Conservation (phyloP, 2,329 filamentous ascomycete genomes). For the Pezicula rhizophila region DNA sequence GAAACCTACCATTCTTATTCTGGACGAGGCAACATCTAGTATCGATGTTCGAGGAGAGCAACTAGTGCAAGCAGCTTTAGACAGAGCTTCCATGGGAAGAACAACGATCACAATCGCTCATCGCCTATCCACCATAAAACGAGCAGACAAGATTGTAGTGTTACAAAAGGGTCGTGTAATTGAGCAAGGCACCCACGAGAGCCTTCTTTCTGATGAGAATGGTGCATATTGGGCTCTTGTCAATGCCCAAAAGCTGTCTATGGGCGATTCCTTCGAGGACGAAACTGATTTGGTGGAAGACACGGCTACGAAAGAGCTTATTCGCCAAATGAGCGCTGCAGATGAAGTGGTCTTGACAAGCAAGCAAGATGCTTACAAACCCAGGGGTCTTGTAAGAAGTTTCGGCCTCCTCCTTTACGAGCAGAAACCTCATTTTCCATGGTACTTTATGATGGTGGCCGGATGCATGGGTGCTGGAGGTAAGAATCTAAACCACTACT, state of each 20-base stretch:
- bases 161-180: constrained; percentile 67
- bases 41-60: constrained; percentile 85
- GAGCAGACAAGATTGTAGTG: constrained; percentile 79
- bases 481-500: constrained; percentile 14
- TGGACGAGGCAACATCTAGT: constrained; percentile 57
- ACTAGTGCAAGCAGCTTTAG: constrained; percentile 80
- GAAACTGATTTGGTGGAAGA: constrained; percentile 19
- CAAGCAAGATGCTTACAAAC: constrained; percentile 24
- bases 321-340: constrained; percentile 12
- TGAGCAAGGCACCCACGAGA: constrained; percentile 69
- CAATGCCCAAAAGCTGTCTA: constrained; percentile 36
- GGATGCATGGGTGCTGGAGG: constrained; percentile 27
- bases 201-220: constrained; percentile 57
- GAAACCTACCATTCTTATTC: constrained; percentile 49
- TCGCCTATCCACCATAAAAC: constrained; percentile 83
- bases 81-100: constrained; percentile 71
- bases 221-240: constrained; percentile 44
- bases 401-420: constrained; percentile 53
- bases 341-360: constrained; percentile 13
- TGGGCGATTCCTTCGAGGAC: constrained; percentile 22
- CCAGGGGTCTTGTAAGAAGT: constrained; percentile 40
- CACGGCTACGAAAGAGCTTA: constrained; percentile 9
- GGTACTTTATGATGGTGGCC: constrained; percentile 44
- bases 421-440: constrained; percentile 43
- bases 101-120: constrained; percentile 94